phyloP scores from a whole-genome alignment of 2,329 filamentous ascomycete species.

The Hypoxylon sp. region DNA sequence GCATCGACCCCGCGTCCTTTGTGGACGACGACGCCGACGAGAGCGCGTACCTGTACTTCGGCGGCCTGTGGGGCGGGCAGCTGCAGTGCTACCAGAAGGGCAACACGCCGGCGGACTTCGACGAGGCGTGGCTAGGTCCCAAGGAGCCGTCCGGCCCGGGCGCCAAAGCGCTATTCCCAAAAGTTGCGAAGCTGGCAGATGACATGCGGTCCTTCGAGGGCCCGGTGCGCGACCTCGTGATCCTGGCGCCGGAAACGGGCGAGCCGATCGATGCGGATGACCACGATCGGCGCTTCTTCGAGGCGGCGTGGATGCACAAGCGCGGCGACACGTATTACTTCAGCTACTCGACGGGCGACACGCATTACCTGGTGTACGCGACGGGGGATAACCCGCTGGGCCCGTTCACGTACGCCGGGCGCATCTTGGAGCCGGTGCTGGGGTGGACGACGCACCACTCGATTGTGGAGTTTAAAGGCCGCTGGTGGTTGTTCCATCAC shows the following conservation, averaged over 20 bases:
- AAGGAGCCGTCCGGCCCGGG: conserved; percentile 72
- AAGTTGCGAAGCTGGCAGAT: conserved; percentile 73
- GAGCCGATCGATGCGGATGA: conserved; percentile 74
- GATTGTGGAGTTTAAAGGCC: conserved; percentile 79
- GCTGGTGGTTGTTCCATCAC: conserved; percentile 84
- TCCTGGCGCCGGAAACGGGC: conserved; percentile 74
- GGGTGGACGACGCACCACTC: conserved; percentile 89
- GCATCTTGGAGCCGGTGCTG: conserved; percentile 81
- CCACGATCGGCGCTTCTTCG: conserved; percentile 83
- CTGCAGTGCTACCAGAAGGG: conserved; percentile 79
- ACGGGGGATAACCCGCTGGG: conserved; percentile 75
- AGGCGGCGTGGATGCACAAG: conserved; percentile 86
- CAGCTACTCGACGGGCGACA: conserved; percentile 83
- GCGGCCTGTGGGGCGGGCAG: conserved; percentile 85
- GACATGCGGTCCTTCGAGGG: conserved; percentile 76
- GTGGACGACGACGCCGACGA: conserved; percentile 75
- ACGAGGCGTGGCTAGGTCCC: conserved; percentile 67
- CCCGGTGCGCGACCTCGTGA: conserved; percentile 71
- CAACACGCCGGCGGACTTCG: conserved; percentile 64
- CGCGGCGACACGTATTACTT: conserved; percentile 79
- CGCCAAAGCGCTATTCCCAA: conserved; percentile 73
- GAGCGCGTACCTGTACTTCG: conserved; percentile 78
- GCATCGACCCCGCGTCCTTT: conserved; percentile 82
- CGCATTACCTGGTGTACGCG: conserved; percentile 81
- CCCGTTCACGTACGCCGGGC: conserved; percentile 79